phyloP scores from a whole-genome alignment of 805 yeast species.

The Ogataea henricii region DNA sequence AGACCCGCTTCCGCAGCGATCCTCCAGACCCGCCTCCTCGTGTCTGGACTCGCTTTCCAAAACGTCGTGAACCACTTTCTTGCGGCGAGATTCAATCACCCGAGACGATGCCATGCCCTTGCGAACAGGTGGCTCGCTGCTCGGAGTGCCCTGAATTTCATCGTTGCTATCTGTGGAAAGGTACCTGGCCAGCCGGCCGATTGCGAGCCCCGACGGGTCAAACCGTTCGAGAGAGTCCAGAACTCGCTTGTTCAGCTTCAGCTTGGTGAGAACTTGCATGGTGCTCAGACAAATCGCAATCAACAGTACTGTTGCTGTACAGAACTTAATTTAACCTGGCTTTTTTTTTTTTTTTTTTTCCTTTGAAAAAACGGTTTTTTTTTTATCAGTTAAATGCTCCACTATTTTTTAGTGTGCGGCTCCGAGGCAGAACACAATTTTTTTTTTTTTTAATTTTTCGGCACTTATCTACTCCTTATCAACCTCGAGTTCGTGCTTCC shows the following conservation, averaged over 20 bases:
- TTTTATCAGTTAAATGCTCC: not conserved
- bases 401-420: conserved; percentile 4
- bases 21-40: conserved; percentile 1
- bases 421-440: not conserved
- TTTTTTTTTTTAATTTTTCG: no score
- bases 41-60: not conserved
- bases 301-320: no score
- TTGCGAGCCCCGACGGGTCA: not conserved
- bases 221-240: not conserved
- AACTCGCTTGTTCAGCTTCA: not conserved
- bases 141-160: not conserved
- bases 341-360: no score
- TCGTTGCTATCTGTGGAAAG: not conserved
- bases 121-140: not conserved
- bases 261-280: not conserved
- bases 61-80: not conserved
- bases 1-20: not conserved
- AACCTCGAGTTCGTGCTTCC: not conserved
- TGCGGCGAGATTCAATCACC: conserved; percentile 13
- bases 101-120: conserved; percentile 5
- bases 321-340: no score
- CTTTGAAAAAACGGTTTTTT: conserved; percentile 2
- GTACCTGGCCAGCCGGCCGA: not conserved
- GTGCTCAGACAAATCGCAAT: no score
- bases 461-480: not conserved